Base-by-base conservation (phyloP, 768 basidiomycete species). In the Kwoniella sp. region DNA sequence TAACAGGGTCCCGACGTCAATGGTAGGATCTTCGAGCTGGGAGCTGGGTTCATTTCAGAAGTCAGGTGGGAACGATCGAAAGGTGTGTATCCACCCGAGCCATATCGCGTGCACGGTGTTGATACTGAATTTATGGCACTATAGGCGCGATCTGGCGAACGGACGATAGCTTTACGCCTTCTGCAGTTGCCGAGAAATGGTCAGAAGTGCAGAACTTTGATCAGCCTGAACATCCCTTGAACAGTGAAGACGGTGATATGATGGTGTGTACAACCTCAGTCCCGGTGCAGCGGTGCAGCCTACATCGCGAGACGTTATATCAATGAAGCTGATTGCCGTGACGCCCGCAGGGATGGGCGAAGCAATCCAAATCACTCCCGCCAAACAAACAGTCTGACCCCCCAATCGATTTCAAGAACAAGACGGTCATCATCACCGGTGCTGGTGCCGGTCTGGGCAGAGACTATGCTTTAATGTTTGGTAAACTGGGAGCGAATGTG, bases 371-470 rank as follows among this genome's bases (percentile, higher is more conserved):
- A 63, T 83, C 82, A 30, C 80, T 89, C 25, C 69, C 89, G 1
- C 68, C 87, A 0, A 96, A 95, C 76, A 66, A 82, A 25, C 91
- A 92, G 76, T 83, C 86, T 12, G 84, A 85, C 0, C 84, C 88
- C 0, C 83, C 84, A 48, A 87, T 97, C 60, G 86, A 87, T 8
- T 98, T 89, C 77, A 89, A 91, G 64, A 89, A 87, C 17, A 88
- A 97, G 82, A 95, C 92, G 12, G 90, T 90, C 63, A 87, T 99
- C 71, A 85, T 98, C 70, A 98, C 96, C 1, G 96, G 95, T 40
- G 91, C 93, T 7, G 95, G 95, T 46, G 91, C 90, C 26, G 96
- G 95, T 56, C 87, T 99, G 29, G 96, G 96, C 19, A 88, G 96
- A 27, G 86, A 86, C 1, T 96, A 98, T 76, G 90, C 96, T 0